A percentile compares a stretch with the other conserved stretches of the same genome.
phyloP scores from a whole-genome alignment of 2,329 filamentous ascomycete species.

The Alternaria brassicae region DNA sequence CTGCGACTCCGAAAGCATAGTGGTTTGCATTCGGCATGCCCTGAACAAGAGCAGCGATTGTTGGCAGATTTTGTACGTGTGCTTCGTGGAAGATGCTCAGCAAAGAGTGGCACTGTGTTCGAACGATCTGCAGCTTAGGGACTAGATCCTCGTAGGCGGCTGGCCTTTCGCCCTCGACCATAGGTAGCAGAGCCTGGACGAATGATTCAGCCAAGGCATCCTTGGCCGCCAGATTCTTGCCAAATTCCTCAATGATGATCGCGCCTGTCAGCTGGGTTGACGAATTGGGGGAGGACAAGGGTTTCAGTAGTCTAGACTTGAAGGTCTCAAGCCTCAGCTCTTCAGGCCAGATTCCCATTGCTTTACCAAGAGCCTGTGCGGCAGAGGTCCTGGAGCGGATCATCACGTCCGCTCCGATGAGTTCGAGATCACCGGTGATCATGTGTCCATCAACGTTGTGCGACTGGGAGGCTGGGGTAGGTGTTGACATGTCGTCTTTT shows the following conservation, averaged over 20 bases:
- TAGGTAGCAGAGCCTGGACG: slow-evolving; percentile 69
- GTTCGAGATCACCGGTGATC: slow-evolving; percentile 94
- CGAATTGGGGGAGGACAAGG: slow-evolving; percentile 75
- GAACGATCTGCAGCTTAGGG: slow-evolving; percentile 85
- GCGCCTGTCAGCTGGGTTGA: slow-evolving; percentile 86
- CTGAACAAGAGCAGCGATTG: slow-evolving; percentile 88
- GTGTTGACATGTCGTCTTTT: slow-evolving; percentile 64
- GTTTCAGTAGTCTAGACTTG: slow-evolving; percentile 69
- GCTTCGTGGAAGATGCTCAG: slow-evolving; percentile 86
- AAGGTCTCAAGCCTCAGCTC: slow-evolving; percentile 66
- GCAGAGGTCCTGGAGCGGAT: slow-evolving; percentile 89
- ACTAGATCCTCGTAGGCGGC: slow-evolving; percentile 87
- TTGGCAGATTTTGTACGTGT: slow-evolving; percentile 69
- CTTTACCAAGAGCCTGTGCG: slow-evolving; percentile 82
- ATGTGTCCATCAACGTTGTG: slow-evolving; percentile 98
- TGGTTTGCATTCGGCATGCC: slow-evolving; percentile 91
- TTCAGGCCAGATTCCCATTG: slow-evolving; percentile 78
- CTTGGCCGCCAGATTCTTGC: slow-evolving; percentile 59
- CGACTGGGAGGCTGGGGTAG: slow-evolving; percentile 63
- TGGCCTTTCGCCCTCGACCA: slow-evolving; percentile 84
- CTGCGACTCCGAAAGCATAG: slow-evolving; percentile 85
- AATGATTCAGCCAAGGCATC: slow-evolving; percentile 65
- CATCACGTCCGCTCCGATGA: slow-evolving; percentile 88
- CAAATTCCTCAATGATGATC: slow-evolving; percentile 88
- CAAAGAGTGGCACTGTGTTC: slow-evolving; percentile 89